These are phyloP conservation scores for Conoideocrella luteorostrata DNA, from an alignment of 2,329 filamentous ascomycete species.

Conservation along the genomic window DNA sequence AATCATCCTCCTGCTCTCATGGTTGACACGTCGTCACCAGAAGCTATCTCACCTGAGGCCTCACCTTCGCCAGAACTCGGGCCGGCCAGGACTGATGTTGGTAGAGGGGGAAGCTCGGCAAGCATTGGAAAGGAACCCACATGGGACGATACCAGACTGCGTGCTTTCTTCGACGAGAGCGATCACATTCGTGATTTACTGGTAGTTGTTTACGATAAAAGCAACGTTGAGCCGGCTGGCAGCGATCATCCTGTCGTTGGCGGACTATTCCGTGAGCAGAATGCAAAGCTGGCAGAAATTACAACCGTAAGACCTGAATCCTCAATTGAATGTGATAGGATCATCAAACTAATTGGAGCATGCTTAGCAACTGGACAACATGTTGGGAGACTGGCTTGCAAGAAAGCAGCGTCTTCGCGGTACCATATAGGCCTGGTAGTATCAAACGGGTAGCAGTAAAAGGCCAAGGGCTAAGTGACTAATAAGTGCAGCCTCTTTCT, in stretches of 20 bases:
- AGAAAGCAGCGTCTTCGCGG: slow-evolving; percentile 58
- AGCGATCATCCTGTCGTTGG: slow-evolving; percentile 81
- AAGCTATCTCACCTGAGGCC: slow-evolving; percentile 56
- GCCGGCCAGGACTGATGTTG: slow-evolving; percentile 36
- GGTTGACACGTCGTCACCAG: slow-evolving; percentile 65
- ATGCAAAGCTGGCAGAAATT: slow-evolving; percentile 78
- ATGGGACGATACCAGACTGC: slow-evolving; percentile 83
- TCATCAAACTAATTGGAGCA: too few relatives aligned
- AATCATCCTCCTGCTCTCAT: slow-evolving; percentile 60
- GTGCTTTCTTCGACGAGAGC: slow-evolving; percentile 85
- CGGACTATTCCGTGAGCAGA: slow-evolving; percentile 79
- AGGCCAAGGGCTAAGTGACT: too few relatives aligned
- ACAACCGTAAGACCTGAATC: slow-evolving; percentile 56
- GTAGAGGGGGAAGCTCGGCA: slow-evolving; percentile 30
- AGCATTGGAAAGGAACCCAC: slow-evolving; percentile 37
- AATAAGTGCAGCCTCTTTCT: background rate
- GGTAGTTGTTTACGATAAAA: slow-evolving; percentile 87
- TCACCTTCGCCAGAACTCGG: slow-evolving; percentile 59
- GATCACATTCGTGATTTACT: slow-evolving; percentile 85
- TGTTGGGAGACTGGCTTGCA: slow-evolving; percentile 77
- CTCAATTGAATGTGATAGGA: too few relatives aligned
- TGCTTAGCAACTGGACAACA: slow-evolving; percentile 72
- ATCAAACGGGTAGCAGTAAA: too few relatives aligned
- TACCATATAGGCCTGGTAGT: slow-evolving; percentile 27
- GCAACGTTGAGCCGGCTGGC: slow-evolving; percentile 69